Evolutionary conservation across 305 asterid species (phyloP).

Genomic region (Solanum hybrid): DNA sequence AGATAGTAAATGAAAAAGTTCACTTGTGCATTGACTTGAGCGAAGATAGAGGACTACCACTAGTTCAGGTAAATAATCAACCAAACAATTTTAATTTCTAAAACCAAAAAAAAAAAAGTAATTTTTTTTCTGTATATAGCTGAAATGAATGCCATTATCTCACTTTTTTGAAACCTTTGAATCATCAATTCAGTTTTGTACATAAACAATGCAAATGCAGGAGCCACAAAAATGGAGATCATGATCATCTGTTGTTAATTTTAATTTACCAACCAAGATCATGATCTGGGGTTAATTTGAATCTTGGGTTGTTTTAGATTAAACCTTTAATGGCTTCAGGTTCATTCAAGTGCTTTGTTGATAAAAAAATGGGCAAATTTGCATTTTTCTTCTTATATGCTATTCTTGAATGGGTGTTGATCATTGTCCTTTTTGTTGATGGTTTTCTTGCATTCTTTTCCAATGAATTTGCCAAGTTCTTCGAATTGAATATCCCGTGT

Average conservation of each 20-base stretch:
- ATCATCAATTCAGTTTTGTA: background rate
- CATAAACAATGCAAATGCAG: background rate
- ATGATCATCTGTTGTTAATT: slow-evolving; percentile 31
- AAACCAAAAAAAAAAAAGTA: background rate
- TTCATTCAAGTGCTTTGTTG: slow-evolving; percentile 31
- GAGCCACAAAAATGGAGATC: slow-evolving; percentile 32
- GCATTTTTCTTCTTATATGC: slow-evolving; percentile 45
- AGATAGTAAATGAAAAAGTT: background rate
- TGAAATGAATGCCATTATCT: slow-evolving; percentile 15
- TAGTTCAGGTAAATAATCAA: slow-evolving; percentile 37
- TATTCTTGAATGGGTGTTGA: slow-evolving; percentile 74
- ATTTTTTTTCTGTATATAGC: slow-evolving; percentile 14
- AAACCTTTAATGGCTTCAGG: slow-evolving; percentile 20
- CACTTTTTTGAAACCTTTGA: slow-evolving; percentile 28
- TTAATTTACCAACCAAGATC: slow-evolving; percentile 26
- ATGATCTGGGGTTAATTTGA: slow-evolving; percentile 33
- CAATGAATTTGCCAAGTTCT: slow-evolving; percentile 51
- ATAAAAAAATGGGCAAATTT: slow-evolving; percentile 39
- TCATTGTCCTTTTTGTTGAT: slow-evolving; percentile 52
- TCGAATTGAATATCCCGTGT: slow-evolving; percentile 57
- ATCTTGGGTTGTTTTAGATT: background rate
- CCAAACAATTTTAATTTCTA: background rate
- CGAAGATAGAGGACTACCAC: slow-evolving; percentile 23
- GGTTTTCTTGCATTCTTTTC: slow-evolving; percentile 65
- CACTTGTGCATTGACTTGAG: background rate